These are phyloP conservation scores for Omphalotus olearius DNA, from an alignment of 1,284 basidiomycete species.

Conservation along the genomic window DNA sequence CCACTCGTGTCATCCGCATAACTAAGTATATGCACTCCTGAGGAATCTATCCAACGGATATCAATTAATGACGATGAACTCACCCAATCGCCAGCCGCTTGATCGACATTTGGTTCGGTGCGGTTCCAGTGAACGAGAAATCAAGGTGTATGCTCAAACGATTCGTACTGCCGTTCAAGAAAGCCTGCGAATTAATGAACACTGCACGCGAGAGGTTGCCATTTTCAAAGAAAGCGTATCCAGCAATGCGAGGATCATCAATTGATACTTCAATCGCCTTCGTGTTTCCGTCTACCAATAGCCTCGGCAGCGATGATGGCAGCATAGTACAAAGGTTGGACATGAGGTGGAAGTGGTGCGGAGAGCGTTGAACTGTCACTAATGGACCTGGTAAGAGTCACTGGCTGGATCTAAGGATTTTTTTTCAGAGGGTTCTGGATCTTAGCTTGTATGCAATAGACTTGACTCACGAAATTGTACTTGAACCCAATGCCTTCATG, in stretches of 20 bases:
- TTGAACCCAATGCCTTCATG: constrained; percentile 46
- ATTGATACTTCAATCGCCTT: constrained; percentile 49
- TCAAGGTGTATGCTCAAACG: constrained; percentile 33
- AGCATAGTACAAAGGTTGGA: constrained; percentile 61
- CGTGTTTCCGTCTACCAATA: constrained; percentile 30
- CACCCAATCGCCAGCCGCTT: constrained; percentile 46
- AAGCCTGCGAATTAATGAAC: constrained; percentile 33
- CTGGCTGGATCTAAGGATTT: constrained; percentile 46
- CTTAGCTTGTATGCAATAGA: background rate
- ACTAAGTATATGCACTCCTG: too few species aligned
- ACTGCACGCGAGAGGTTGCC: constrained; percentile 42
- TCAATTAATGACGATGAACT: constrained; percentile 16
- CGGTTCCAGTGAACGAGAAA: constrained; percentile 26
- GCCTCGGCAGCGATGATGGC: constrained; percentile 46
- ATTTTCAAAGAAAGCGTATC: constrained; percentile 59
- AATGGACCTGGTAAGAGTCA: constrained; percentile 46
- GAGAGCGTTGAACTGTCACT: constrained; percentile 45
- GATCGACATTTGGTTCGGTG: constrained; percentile 28
- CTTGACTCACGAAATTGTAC: constrained; percentile 31
- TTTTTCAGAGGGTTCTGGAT: too few species aligned
- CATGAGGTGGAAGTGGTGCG: constrained; percentile 44
- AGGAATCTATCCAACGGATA: constrained; percentile 25
- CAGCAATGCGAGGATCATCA: constrained; percentile 46
- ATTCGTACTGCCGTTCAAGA: constrained; percentile 23
- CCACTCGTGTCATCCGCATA: constrained; percentile 52